Evolutionary conservation across 2,329 filamentous ascomycete species (phyloP), one percentile per base, ranked within the genome.

Genomic region (Trichoderma brevicompactum): DNA sequence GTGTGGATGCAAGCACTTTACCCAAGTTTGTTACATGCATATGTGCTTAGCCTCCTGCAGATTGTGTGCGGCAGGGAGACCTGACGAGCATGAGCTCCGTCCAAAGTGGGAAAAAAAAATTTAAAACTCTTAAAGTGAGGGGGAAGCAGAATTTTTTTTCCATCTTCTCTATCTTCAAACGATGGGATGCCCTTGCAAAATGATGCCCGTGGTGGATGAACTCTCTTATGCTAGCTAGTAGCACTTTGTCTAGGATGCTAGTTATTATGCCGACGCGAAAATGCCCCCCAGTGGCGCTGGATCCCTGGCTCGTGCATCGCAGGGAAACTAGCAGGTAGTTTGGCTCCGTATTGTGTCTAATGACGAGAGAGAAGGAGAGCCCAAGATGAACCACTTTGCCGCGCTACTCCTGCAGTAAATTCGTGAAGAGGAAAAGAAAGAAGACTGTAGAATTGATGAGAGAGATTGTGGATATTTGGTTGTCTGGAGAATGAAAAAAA

Each of bases 1-100:
- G 54, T 36, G 44, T 44, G 34, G n/a, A 61, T 61, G 55, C 55
- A 65, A 60, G 55, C 49, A 61, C 48, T 65, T 60, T 54, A 65
- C 41, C 19, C 38, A 53, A 54, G 2, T 23, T 53, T 54, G 28
- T 54, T 55, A 61, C 55, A 36, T 65, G 64, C 64, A 65, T 60
- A 65, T 54, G 32, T 43, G 54, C 55, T 50, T 41, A 36, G 32
- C 48, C 64, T 65, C 64, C 40, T 65, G 48, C 48, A 54, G 55
- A 61, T 28, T n/a, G 13, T 43, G 7, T 10, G 12, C 5, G 7
- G 61, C 8, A 62, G 38, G 48, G 58, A 52, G 58, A 6, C 36
- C 13, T n/a, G 28, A 50, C 36, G 17, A 28, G 6, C 3, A 17
- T 23, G n/a, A 7, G n/a, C 43, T 23, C n/a, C 15, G 17, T 9